phyloP scores from a whole-genome alignment of 495 filamentous ascomycete species.

The Trichoderma parareesei region DNA sequence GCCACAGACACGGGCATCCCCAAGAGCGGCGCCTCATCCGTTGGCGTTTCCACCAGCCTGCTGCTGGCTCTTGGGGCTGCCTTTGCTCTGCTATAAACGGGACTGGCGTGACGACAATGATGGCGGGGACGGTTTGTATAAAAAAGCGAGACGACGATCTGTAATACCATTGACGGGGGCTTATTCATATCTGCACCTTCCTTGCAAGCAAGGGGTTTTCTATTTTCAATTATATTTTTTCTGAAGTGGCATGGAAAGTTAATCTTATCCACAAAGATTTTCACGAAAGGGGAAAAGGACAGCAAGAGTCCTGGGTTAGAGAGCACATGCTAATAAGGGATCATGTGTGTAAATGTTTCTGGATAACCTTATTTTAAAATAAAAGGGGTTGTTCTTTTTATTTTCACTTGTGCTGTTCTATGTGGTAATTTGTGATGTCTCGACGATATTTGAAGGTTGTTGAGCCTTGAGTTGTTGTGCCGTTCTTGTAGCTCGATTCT shows the following conservation, averaged over 20 bases:
- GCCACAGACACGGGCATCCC: slow-evolving; percentile 9
- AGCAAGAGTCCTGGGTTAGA: slow-evolving; percentile 6
- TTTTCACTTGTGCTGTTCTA: background rate
- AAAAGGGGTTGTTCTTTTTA: background rate
- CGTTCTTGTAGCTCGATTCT: too few relatives aligned
- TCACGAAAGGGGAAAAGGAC: background rate
- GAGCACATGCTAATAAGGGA: slow-evolving; percentile 2
- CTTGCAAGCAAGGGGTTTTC: slow-evolving; percentile 7
- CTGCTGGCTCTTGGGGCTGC: slow-evolving; percentile 9
- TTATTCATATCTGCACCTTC: slow-evolving; percentile 3
- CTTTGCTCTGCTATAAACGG: slow-evolving; percentile 7
- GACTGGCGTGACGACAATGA: background rate
- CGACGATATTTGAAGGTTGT: too few relatives aligned
- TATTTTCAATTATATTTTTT: background rate
- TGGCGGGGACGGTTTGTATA: background rate
- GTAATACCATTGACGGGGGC: slow-evolving; percentile 8
- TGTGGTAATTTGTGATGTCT: background rate
- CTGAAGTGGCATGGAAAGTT: background rate
- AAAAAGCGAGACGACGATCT: slow-evolving; percentile 1
- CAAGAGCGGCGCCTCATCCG: slow-evolving; percentile 13
- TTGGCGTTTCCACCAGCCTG: slow-evolving; percentile 20
- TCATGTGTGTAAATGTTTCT: slow-evolving; percentile 9
- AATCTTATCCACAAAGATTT: background rate
- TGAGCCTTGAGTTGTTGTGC: too few relatives aligned
- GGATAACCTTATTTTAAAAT: slow-evolving; percentile 5